Evolutionary conservation across 2,329 filamentous ascomycete genomes (phyloP).

Genomic region (Amauroascus niger): DNA sequence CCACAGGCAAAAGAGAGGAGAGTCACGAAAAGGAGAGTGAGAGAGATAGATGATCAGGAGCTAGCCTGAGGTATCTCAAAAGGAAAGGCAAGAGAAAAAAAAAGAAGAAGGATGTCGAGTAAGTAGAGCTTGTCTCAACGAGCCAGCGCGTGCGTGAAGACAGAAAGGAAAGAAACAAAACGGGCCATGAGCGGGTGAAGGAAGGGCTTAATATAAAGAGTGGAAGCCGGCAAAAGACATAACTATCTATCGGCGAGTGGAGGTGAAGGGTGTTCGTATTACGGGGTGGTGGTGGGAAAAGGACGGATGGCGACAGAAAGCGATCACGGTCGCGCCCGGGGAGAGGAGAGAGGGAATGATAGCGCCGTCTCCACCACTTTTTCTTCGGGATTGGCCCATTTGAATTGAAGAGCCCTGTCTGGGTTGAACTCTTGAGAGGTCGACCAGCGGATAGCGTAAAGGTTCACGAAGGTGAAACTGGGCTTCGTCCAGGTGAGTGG

Average conservation of each 20-base stretch:
- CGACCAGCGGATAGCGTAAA: background rate
- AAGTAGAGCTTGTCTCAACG: slow-evolving; percentile 11
- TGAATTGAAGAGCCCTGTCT: too few species aligned
- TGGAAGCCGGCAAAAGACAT: background rate
- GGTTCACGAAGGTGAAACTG: slow-evolving; percentile 6
- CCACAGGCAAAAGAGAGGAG: slow-evolving; percentile 7
- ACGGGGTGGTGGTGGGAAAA: too few species aligned
- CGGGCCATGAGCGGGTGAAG: background rate
- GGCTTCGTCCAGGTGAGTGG: background rate
- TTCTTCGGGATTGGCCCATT: background rate
- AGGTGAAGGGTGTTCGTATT: too few species aligned
- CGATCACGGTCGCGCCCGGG: background rate
- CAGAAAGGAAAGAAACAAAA: slow-evolving; percentile 5
- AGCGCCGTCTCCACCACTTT: too few species aligned
- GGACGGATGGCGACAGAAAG: background rate
- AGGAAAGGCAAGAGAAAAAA: background rate
- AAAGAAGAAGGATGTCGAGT: background rate
- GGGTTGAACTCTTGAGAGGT: too few species aligned
- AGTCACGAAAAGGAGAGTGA: slow-evolving; percentile 9
- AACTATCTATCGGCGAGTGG: background rate
- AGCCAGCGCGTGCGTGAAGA: slow-evolving; percentile 12
- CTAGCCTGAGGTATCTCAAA: slow-evolving; percentile 9
- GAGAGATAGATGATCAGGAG: slow-evolving; percentile 5
- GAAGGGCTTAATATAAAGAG: slow-evolving; percentile 3
- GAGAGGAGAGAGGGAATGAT: too few species aligned